Base-by-base conservation (phyloP, 202 grass and related monocot species). In the Hordeum pubiflorum region DNA sequence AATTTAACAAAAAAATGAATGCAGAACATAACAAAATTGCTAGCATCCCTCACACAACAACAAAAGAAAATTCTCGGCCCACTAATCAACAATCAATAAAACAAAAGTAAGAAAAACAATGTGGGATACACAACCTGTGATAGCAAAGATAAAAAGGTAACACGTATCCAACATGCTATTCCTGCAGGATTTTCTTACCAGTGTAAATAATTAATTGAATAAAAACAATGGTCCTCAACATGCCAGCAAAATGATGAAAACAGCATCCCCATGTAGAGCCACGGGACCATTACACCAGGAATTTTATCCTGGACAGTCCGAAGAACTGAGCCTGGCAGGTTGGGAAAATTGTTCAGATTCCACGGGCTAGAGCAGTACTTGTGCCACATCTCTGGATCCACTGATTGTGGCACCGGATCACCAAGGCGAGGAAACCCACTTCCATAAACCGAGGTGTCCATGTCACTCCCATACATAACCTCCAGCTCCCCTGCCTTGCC, bases 231-330 rank as follows among this genome's bases (percentile, higher is more conserved):
- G 76, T 97, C 94, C 86, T 97, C 94, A 0, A 97, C 87, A 79
- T 97, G 94, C 94, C 94, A 94, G 85, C 94, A 97, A 86, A 97
- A 97, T 23, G 94, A 91, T 10, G 94, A 97, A 81, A 97, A 97
- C 17, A 97, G 48, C 94, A 97, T 92, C 77, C 94, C 91, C 76
- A 97, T 82, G 86, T 97, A 97, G 56, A 97, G 89, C 94, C 94
- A 97, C 9, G 94, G 94, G 83, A 97, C 87, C 91, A 97, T 97
- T 32, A 97, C 94, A 71, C 94, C 94, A 78, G 94, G 83, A 75
- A 97, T 91, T 72, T 97, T 91, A 78, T 97, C 91, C 81, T 63
- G 84, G 32, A 97, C 91, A 33, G 86, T 87, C 32, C 81, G 86
- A 81, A 97, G 94, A 91, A 97, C 93, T 68, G 94, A 97, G 24